phyloP scores from a whole-genome alignment of 108 stramenopile genomes.

The Skeletonema costatum region DNA sequence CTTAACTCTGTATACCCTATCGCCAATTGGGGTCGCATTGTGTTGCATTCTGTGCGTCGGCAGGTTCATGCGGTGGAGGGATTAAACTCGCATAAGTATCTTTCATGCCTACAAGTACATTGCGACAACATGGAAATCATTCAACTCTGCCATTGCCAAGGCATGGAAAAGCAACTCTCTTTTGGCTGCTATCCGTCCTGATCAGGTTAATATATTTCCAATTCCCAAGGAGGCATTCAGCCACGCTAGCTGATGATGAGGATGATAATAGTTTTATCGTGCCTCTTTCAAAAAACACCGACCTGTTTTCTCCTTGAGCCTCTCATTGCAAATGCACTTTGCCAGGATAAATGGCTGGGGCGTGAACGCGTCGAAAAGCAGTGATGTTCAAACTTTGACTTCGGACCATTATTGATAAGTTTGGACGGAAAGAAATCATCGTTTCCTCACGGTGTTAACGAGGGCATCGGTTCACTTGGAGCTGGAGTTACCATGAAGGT shows the following conservation, averaged over 20 bases:
- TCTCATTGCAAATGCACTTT: constrained; percentile 80
- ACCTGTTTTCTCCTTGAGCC: constrained; percentile 83
- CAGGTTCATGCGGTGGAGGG: constrained; percentile 21
- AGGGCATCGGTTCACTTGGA: constrained; percentile 77
- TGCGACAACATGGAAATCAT: constrained; percentile 55
- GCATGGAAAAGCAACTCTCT: constrained; percentile 35
- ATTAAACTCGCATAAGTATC: constrained; percentile 62
- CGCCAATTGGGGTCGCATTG: constrained; percentile 82
- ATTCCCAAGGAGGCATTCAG: constrained; percentile 52
- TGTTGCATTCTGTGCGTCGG: constrained; percentile 63
- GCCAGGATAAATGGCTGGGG: constrained; percentile 52
- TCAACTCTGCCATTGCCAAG: constrained; percentile 55
- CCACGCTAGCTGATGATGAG: constrained; percentile 59
- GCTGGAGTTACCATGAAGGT: constrained; percentile 68
- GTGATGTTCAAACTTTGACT: constrained; percentile 45
- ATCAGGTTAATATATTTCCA: constrained; percentile 62
- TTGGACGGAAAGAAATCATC: constrained; percentile 77
- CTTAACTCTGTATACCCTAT: constrained; percentile 49
- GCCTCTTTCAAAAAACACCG: constrained; percentile 58
- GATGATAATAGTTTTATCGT: constrained; percentile 51
- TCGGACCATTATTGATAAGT: constrained; percentile 74
- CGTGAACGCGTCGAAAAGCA: constrained; percentile 18
- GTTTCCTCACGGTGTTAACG: constrained; percentile 73
- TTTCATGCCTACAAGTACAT: constrained; percentile 62
- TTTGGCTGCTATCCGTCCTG: constrained; percentile 71